phyloP scores from a whole-genome alignment of 345 rosid genomes.

The Eucalyptus viminalis region DNA sequence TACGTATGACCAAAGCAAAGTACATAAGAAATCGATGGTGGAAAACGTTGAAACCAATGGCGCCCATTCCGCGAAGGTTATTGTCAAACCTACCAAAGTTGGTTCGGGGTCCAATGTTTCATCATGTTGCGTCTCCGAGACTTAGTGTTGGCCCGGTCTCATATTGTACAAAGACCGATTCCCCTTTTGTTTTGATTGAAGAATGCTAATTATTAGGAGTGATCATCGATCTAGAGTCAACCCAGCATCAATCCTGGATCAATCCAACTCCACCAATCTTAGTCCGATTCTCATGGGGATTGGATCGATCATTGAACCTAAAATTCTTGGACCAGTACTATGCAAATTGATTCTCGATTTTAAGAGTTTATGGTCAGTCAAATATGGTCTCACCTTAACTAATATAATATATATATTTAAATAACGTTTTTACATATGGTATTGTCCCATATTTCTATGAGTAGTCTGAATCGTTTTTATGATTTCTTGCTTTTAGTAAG shows the following conservation, averaged over 20 bases:
- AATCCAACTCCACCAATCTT: rapidly evolving
- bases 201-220: neutral
- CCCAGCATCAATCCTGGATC: rapidly evolving
- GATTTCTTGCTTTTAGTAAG: too few relatives aligned
- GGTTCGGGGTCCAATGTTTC: neutral
- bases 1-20: neutral
- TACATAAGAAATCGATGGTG: neutral
- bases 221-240: rapidly evolving
- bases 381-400: too few relatives aligned
- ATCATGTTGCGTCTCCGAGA: neutral
- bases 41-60: neutral
- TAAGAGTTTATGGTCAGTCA: rapidly evolving
- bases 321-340: rapidly evolving
- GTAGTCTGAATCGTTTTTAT: rapidly evolving
- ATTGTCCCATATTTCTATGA: too few relatives aligned
- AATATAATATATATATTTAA: too few relatives aligned
- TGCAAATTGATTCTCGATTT: rapidly evolving
- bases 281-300: rapidly evolving
- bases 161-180: neutral
- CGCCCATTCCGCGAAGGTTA: neutral
- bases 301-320: rapidly evolving
- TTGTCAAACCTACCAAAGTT: neutral
- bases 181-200: neutral
- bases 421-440: too few relatives aligned
- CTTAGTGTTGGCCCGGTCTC: neutral